phyloP scores from a whole-genome alignment of 106 monocot species.

The Triglochin maritima region DNA sequence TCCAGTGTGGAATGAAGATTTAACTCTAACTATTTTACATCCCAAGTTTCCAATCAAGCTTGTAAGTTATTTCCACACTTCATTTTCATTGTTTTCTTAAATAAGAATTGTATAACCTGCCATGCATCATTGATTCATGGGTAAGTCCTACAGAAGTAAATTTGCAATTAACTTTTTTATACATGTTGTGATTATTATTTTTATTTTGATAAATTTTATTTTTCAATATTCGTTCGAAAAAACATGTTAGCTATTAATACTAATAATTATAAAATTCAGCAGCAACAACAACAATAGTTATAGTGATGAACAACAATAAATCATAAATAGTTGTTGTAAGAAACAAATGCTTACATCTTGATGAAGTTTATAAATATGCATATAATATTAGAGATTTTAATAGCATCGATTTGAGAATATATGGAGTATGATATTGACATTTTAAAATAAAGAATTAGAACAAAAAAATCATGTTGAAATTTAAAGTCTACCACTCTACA shows the following conservation, averaged over 20 bases:
- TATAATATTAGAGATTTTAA: no score
- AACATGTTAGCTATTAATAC: background rate
- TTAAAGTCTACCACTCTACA: no score
- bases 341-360: no score
- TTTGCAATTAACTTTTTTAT: background rate
- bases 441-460: no score
- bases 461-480: no score
- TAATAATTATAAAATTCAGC: no score
- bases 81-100: background rate
- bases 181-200: background rate
- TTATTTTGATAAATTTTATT: background rate
- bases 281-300: no score
- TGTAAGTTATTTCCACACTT: constrained; percentile 17
- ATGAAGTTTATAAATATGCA: background rate
- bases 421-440: no score
- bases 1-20: constrained; percentile 55
- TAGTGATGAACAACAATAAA: no score
- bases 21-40: constrained; percentile 41
- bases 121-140: background rate
- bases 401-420: no score
- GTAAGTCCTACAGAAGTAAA: background rate
- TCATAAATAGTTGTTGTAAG: no score
- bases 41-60: constrained; percentile 30
- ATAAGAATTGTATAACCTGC: background rate
- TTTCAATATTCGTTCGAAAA: background rate